Conservation (phyloP, 331 rosid genomes). For the Quercus lobata region DNA sequence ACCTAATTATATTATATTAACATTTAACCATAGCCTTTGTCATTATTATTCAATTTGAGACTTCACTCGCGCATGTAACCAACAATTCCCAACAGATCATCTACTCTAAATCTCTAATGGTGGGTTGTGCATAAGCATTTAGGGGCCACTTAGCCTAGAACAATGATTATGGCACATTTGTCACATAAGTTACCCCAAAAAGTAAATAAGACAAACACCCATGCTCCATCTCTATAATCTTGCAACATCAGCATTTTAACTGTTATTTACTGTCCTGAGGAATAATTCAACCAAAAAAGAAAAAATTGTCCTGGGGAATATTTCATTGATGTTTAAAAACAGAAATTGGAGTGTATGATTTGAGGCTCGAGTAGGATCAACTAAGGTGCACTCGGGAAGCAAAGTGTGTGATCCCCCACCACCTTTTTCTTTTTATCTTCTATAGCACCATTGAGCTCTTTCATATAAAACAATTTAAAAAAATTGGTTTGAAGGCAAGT, state of each 20-base stretch:
- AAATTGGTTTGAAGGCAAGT: neutral
- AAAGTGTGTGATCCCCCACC: conserved; percentile 20
- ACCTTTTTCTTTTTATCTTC: neutral
- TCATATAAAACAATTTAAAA: neutral
- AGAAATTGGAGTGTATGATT: neutral
- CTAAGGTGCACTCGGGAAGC: conserved; percentile 15
- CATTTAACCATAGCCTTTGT: no score
- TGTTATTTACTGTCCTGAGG: neutral
- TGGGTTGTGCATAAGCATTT: no score
- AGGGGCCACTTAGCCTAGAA: no score
- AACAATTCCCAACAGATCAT: no score
- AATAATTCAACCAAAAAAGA: neutral
- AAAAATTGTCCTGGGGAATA: neutral
- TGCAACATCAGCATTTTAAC: neutral
- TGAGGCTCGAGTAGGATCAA: conserved; percentile 7
- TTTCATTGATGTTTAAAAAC: neutral
- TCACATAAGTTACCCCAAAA: conserved; percentile 12
- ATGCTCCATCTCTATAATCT: neutral
- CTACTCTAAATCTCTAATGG: no score
- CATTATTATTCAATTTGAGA: no score
- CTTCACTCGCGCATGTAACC: no score
- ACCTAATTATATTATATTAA: no score
- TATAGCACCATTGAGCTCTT: neutral
- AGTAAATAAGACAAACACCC: conserved; percentile 3
- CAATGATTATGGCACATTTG: neutral